Base-by-base conservation (phyloP, 83 land plant species). In the Picea engelmannii region DNA sequence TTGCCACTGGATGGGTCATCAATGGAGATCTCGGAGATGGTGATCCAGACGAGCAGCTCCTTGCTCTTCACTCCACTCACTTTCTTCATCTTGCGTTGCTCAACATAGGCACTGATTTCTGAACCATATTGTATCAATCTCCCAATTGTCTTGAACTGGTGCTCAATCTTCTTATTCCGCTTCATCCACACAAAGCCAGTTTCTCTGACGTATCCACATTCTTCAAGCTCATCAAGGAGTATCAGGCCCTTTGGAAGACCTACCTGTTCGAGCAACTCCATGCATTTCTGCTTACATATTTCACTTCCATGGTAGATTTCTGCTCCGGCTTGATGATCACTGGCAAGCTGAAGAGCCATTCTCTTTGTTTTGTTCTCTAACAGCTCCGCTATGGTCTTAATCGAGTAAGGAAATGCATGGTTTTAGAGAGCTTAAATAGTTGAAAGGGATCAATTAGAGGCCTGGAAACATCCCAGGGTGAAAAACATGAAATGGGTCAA, bases 111-210 rank as follows among this genome's bases (percentile, higher is more conserved):
- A 0, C 91, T 94, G 79, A 94, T 79, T 78, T 91, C 92, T 21
- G 84, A 24, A 27, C 44, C 89, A 79, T 88, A 95, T 21, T 83
- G 62, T 8, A 90, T 89, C 24, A 80, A 79, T 85, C 70, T 86
- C 6, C 79, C 76, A 15, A 88, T 79, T 82, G 85, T 84, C 85
- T 93, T 88, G 83, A 95, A 95, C n/a, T 17, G 31, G 90, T 95
- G 94, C 73, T 82, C 83, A 21, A 25, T 80, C 87, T 87, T 85
- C 86, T 88, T 83, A 88, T 88, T 91, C 80, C 88, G 90, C 49
- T 74, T 88, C 74, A 91, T 74, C 97, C 97, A 95, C 21, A 92
- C 89, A 68, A 78, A 95, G 27, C 97, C 97, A 15, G 88, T 91
- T 58, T 86, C 94, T n/a, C n/a, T n/a, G n/a, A n/a, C n/a, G n/a